Percentiles rank a stretch among this genome's conserved stretches.
Conservation (phyloP, 1,139 yeast species). For the Yarrowia galli region DNA sequence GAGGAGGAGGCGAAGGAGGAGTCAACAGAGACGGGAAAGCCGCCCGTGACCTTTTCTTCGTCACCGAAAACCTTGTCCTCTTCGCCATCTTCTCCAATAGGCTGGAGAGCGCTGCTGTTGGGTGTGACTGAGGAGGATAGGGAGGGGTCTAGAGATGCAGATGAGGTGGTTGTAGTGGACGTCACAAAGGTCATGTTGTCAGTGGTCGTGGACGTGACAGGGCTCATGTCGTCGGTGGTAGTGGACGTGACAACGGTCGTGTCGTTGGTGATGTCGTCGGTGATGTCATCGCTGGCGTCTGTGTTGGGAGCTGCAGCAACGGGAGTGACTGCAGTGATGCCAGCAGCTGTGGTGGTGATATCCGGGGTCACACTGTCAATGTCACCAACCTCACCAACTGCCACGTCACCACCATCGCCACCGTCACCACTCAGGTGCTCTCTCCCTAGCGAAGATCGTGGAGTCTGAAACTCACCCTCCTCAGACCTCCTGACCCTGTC, state of each 20-base stretch:
- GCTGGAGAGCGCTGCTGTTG: not conserved
- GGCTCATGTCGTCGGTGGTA: not conserved
- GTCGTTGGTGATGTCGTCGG: not conserved
- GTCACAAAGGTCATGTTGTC: not conserved
- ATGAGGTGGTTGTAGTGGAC: not conserved
- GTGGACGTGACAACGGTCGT: not conserved
- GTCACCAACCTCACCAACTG: too few relatives aligned
- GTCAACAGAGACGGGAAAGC: too few relatives aligned
- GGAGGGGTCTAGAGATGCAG: not conserved
- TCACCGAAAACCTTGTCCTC: not conserved
- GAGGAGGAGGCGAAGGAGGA: too few relatives aligned
- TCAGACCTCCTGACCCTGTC: not conserved
- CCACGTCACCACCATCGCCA: too few relatives aligned
- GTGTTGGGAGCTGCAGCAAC: too few relatives aligned
- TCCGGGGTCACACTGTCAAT: too few relatives aligned
- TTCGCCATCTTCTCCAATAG: not conserved
- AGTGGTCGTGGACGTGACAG: not conserved
- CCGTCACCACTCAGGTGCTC: too few relatives aligned
- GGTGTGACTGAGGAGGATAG: not conserved
- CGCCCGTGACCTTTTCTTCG: too few relatives aligned
- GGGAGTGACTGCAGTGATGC: too few relatives aligned
- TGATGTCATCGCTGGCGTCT: too few relatives aligned
- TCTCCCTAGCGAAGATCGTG: constrained; percentile 8
- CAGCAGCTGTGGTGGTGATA: too few relatives aligned
- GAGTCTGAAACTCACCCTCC: not conserved